Base-by-base conservation (phyloP, 2,329 filamentous ascomycete species). In the Beauveria varroae region DNA sequence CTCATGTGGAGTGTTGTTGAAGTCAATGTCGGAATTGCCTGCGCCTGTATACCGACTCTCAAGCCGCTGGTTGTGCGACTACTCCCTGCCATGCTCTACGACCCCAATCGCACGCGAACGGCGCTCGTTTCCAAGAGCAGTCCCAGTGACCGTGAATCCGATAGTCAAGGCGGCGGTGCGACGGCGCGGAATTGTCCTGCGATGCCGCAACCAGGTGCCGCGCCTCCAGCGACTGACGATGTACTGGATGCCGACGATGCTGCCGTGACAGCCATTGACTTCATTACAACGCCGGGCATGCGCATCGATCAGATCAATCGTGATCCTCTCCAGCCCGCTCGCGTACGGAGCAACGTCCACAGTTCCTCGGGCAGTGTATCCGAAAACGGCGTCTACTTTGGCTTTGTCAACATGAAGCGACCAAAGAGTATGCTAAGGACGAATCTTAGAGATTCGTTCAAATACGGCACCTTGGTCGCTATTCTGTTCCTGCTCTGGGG, bases 1-100 rank as follows among this genome's bases (percentile, higher is more conserved):
- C 88, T 96, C 70, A 93, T 96, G 90, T 98, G 93, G 93, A 93
- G 90, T 18, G 89, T 88, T 14, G 86, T 97, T 59, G 93, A 97
- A 73, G 91, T 96, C 69, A 95, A 96, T 66, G 80, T 96, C 1
- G 93, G 91, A 20, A 92, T 97, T 67, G 88, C 92, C 65, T 96
- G 91, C 70, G 93, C 89, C 47, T 96, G 92, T 68, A 89, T 97
- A n/a, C 93, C 93, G 9, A 93, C 89, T 0, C 77, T 97, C 64
- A 97, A 97, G 71, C 93, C 93, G 1, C 78, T 98, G 7, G 86
- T 93, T 60, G 84, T 90, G 65, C 80, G 80, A 63, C 78, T 86
- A 57, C 73, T 86, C n/a, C 83, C 83, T 2, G 73, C 77, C 22
- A 82, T 85, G 75, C 70, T 86, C 10, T 72, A 83, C 64, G 81